These are phyloP conservation scores for Emmonsia crescens DNA, from an alignment of 2,329 filamentous ascomycete species.

Conservation along the genomic window DNA sequence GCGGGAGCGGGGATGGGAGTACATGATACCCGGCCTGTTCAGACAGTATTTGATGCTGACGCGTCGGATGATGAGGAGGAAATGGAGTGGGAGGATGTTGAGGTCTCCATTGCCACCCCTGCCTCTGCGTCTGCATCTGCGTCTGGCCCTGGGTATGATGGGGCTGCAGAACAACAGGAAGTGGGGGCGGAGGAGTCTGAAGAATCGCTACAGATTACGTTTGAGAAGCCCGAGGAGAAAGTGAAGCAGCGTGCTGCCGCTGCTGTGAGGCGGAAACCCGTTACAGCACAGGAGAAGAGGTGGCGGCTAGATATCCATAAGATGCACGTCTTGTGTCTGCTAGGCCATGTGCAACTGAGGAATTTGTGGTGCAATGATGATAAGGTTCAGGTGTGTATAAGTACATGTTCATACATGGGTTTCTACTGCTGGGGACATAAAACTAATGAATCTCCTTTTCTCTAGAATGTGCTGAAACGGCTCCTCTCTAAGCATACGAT, in stretches of 20 bases:
- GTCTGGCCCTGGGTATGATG: conserved; percentile 3
- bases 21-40: conserved; percentile 7
- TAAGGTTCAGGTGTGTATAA: conserved; percentile 46
- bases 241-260: conserved; percentile 15
- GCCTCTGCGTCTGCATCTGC: conserved; percentile 15
- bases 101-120: conserved; percentile 28
- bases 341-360: conserved; percentile 64
- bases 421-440: not conserved
- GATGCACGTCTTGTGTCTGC: conserved; percentile 68
- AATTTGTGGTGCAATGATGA: conserved; percentile 84
- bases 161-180: not conserved
- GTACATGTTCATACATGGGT: not conserved
- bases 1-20: not conserved
- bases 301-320: conserved; percentile 71
- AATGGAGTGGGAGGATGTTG: conserved; percentile 54
- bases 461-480: conserved; percentile 39
- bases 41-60: conserved; percentile 40
- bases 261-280: conserved; percentile 38
- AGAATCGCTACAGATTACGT: conserved; percentile 27
- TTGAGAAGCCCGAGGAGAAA: conserved; percentile 23
- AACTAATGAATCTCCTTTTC: not conserved
- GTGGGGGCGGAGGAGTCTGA: conserved; percentile 11
- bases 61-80: conserved; percentile 35
- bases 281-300: conserved; percentile 47
- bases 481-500: conserved; percentile 57